Conservation (phyloP, 768 basidiomycete species). For the Mrakia hoshinonis region DNA sequence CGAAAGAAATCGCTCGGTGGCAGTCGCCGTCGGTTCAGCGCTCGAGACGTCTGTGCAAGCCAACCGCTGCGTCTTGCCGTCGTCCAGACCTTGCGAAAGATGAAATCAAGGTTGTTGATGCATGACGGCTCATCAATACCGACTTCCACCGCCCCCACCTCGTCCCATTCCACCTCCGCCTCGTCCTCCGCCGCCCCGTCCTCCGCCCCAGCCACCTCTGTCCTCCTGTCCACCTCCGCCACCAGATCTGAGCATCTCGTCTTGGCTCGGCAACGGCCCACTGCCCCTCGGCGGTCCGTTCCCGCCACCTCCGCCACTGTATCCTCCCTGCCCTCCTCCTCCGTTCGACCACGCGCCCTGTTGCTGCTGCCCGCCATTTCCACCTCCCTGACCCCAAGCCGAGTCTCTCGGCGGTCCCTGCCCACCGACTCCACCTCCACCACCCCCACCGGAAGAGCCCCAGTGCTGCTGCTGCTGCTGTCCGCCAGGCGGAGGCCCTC, state of each 20-base stretch:
- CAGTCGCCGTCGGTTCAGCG: too few relatives aligned
- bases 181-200: neutral
- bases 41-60: too few relatives aligned
- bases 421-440: constrained; percentile 1
- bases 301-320: neutral
- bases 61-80: too few relatives aligned
- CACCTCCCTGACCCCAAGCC: neutral
- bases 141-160: neutral
- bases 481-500: too few relatives aligned
- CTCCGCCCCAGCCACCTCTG: neutral
- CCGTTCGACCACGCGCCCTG: constrained; percentile 10
- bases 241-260: neutral
- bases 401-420: neutral
- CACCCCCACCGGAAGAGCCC: neutral
- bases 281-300: neutral
- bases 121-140: neutral
- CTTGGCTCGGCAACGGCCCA: neutral
- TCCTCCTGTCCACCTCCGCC: neutral
- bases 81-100: too few relatives aligned
- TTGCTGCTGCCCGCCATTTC: neutral
- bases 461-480: constrained; percentile 8
- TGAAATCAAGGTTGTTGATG: too few relatives aligned
- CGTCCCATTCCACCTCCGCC: neutral
- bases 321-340: neutral
- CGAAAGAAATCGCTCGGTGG: too few relatives aligned